phyloP scores from a whole-genome alignment of 495 filamentous ascomycete genomes.

The Parachaetomium inaequale region DNA sequence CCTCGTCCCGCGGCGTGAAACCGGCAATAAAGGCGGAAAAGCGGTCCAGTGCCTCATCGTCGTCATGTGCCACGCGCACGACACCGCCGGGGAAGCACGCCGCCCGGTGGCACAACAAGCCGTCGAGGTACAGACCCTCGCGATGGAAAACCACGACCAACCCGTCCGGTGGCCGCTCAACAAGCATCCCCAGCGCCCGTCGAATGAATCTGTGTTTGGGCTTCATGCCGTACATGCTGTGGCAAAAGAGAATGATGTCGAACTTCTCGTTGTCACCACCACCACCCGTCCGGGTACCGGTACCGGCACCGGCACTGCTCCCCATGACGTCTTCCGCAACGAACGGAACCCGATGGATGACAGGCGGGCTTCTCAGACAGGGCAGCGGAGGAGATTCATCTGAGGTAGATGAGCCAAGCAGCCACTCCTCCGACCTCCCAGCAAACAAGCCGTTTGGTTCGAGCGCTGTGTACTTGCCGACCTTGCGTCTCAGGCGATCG shows the following conservation, averaged over 20 bases:
- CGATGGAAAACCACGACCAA: conserved; percentile 57
- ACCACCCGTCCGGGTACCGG: conserved; percentile 14
- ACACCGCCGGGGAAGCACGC: conserved; percentile 51
- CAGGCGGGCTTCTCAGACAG: conserved; percentile 37
- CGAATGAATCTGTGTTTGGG: conserved; percentile 48
- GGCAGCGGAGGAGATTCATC: conserved; percentile 46
- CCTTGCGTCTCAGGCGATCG: conserved; percentile 39
- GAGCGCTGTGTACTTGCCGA: conserved; percentile 53
- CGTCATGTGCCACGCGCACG: conserved; percentile 45
- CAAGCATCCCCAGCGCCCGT: conserved; percentile 50
- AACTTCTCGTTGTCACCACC: conserved; percentile 38
- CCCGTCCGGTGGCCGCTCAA: conserved; percentile 42
- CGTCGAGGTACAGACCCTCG: conserved; percentile 39
- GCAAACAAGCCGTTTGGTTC: conserved; percentile 56
- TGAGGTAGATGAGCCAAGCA: conserved; percentile 32
- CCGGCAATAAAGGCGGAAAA: conserved; percentile 56
- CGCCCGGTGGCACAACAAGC: conserved; percentile 51
- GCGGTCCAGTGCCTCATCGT: conserved; percentile 49
- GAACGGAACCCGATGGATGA: conserved; percentile 49
- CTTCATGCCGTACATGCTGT: conserved; percentile 63
- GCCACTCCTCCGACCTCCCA: conserved; percentile 46
- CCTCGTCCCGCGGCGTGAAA: conserved; percentile 38
- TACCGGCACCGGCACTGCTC: not conserved
- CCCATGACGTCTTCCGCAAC: conserved; percentile 12
- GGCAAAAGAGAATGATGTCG: conserved; percentile 60